Percentiles rank a stretch among this genome's conserved stretches.
phyloP scores from a whole-genome alignment of 2,329 filamentous ascomycete species.

The Xylariomycetidae sp. region DNA sequence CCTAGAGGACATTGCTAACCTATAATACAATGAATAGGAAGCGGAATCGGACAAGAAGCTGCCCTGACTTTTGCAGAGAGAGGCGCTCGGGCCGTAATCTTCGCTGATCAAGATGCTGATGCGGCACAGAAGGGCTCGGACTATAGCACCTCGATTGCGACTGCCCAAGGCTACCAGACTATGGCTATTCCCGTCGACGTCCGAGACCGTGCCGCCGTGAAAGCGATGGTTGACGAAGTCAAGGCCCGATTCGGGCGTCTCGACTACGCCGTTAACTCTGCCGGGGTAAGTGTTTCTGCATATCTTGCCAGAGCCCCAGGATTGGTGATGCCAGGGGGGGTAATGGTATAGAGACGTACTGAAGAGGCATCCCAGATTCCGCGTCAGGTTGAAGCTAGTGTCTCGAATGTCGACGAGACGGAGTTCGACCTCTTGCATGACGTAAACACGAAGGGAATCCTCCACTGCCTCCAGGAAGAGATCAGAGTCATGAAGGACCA shows the following conservation, averaged over 20 bases:
- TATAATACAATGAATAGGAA: no score
- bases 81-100: slow-evolving; percentile 11
- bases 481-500: slow-evolving; percentile 13
- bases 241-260: slow-evolving; percentile 2
- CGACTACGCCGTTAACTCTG: slow-evolving; percentile 7
- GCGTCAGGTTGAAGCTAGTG: slow-evolving; percentile 3
- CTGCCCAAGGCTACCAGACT: slow-evolving; percentile 6
- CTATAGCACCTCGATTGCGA: slow-evolving; percentile 9
- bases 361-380: slow-evolving; percentile 6
- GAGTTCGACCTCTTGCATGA: slow-evolving; percentile 15
- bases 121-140: slow-evolving; percentile 7
- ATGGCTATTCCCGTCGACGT: slow-evolving; percentile 12
- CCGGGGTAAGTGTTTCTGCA: slow-evolving; percentile 2
- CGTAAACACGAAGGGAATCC: slow-evolving; percentile 13
- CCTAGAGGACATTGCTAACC: background rate
- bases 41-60: slow-evolving; percentile 12
- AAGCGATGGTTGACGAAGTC: slow-evolving; percentile 4
- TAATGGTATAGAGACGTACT: no score
- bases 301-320: no score
- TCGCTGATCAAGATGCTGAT: slow-evolving; percentile 9
- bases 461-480: slow-evolving; percentile 16
- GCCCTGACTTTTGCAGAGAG: slow-evolving; percentile 13
- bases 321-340: no score
- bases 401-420: slow-evolving; percentile 6
- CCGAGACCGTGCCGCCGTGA: slow-evolving; percentile 8